Evolutionary conservation across 768 basidiomycete genomes (phyloP).

Genomic region (Calocera cornea): DNA sequence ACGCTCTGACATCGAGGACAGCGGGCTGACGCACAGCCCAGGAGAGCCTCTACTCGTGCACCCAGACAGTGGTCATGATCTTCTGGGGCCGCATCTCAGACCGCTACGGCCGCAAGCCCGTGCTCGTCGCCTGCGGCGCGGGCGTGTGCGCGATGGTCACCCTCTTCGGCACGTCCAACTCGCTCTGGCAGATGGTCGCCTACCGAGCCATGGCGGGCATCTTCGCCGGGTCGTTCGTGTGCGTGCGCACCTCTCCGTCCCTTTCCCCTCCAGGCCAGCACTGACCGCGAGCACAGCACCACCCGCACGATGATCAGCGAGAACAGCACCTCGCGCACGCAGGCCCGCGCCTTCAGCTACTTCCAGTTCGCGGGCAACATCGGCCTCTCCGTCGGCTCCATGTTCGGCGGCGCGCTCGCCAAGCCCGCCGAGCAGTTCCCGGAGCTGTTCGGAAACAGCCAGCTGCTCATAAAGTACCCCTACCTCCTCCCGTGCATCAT

Average conservation of each 20-base stretch:
- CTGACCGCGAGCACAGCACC: not conserved
- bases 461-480: not conserved
- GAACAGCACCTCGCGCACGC: conserved; percentile 11
- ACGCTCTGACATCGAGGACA: not conserved
- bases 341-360: conserved; percentile 13
- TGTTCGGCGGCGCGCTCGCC: conserved; percentile 10
- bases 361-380: conserved; percentile 12
- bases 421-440: conserved; percentile 7
- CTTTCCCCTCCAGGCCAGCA: not conserved
- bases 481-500: conserved; percentile 6
- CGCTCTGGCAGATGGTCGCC: conserved; percentile 13
- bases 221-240: conserved; percentile 12
- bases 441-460: not conserved
- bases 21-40: not conserved
- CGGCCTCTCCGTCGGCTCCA: not conserved
- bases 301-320: conserved; percentile 13
- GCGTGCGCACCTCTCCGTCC: not conserved
- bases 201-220: conserved; percentile 10
- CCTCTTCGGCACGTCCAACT: conserved; percentile 10
- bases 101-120: conserved; percentile 11
- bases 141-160: conserved; percentile 6
- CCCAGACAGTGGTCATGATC: conserved; percentile 10
- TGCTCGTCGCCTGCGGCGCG: conserved; percentile 8
- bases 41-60: conserved; percentile 11
- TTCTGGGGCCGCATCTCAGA: conserved; percentile 11